phyloP scores from a whole-genome alignment of 2,329 filamentous ascomycete species.

The Chrysoporthe deuterocubensis region DNA sequence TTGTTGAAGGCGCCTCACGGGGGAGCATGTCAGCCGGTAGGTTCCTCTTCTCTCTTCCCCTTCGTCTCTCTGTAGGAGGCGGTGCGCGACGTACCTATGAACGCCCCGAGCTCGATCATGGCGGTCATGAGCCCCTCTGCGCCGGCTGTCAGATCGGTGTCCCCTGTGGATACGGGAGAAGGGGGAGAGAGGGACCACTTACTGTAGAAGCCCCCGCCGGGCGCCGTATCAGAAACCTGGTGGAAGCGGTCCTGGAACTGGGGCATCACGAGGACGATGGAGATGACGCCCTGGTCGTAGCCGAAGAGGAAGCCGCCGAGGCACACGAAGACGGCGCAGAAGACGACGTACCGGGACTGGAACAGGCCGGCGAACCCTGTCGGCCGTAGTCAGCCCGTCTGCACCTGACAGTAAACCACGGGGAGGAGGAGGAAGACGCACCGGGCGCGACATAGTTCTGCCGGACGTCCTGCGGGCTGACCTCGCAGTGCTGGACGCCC shows the following conservation, averaged over 20 bases:
- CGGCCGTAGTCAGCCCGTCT: neutral
- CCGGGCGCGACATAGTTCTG: slow-evolving; percentile 1
- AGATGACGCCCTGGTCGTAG: slow-evolving; percentile 45
- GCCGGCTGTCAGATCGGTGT: too few relatives aligned
- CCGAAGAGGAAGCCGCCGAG: slow-evolving; percentile 25
- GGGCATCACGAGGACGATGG: slow-evolving; percentile 43
- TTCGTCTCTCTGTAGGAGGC: neutral
- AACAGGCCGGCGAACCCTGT: neutral
- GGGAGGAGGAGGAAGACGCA: neutral
- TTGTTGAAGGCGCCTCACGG: slow-evolving; percentile 51
- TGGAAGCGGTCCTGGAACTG: slow-evolving; percentile 40
- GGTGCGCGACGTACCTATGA: slow-evolving; percentile 41
- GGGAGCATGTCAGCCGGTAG: neutral
- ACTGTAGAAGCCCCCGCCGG: slow-evolving; percentile 47
- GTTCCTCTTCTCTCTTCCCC: too few relatives aligned
- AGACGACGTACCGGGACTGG: neutral
- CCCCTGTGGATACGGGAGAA: too few relatives aligned
- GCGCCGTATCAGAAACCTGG: slow-evolving; percentile 38
- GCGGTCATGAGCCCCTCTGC: slow-evolving; percentile 41
- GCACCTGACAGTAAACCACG: too few relatives aligned
- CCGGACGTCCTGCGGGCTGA: neutral
- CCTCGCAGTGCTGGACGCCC: neutral
- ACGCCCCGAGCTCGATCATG: slow-evolving; percentile 60
- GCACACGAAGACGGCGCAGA: slow-evolving; percentile 16
- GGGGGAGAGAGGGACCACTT: too few relatives aligned